Evolutionary conservation across 768 basidiomycete genomes (phyloP).

Genomic region (Daedalea quercina): DNA sequence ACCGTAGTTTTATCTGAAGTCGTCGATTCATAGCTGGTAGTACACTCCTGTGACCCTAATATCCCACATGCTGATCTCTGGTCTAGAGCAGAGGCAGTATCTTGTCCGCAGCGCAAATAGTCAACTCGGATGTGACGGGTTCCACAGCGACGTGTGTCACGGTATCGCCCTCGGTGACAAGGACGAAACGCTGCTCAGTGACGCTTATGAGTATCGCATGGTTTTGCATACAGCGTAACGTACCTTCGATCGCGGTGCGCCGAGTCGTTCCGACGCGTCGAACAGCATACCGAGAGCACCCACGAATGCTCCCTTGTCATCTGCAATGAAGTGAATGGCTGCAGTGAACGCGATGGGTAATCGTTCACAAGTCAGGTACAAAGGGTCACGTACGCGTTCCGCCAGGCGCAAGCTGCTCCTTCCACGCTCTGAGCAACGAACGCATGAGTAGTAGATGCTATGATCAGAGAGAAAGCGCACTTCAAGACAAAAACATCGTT

Average conservation of each 20-base stretch:
- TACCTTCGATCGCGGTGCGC: constrained; percentile 56
- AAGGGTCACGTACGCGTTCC: constrained; percentile 42
- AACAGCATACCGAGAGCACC: constrained; percentile 36
- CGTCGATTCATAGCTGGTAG: too few relatives aligned
- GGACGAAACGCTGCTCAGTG: constrained; percentile 44
- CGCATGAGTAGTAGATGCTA: background rate
- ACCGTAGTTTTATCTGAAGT: too few relatives aligned
- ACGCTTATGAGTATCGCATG: constrained; percentile 19
- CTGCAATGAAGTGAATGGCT: constrained; percentile 37
- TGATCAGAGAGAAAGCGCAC: constrained; percentile 6
- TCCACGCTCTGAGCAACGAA: constrained; percentile 55
- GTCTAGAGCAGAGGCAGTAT: constrained; percentile 27
- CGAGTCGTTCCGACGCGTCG: constrained; percentile 49
- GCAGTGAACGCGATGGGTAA: background rate
- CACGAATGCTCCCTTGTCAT: constrained; percentile 49
- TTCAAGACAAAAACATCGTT: constrained; percentile 76
- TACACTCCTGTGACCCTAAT: too few relatives aligned
- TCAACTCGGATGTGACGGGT: constrained; percentile 29
- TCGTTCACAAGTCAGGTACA: constrained; percentile 24
- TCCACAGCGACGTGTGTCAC: constrained; percentile 54
- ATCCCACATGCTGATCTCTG: background rate
- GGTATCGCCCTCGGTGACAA: constrained; percentile 62
- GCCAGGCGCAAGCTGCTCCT: constrained; percentile 47
- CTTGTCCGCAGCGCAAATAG: constrained; percentile 36
- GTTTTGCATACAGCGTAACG: background rate